Base-by-base conservation (phyloP, 108 stramenopile species). In the Cyclotella sp. region DNA sequence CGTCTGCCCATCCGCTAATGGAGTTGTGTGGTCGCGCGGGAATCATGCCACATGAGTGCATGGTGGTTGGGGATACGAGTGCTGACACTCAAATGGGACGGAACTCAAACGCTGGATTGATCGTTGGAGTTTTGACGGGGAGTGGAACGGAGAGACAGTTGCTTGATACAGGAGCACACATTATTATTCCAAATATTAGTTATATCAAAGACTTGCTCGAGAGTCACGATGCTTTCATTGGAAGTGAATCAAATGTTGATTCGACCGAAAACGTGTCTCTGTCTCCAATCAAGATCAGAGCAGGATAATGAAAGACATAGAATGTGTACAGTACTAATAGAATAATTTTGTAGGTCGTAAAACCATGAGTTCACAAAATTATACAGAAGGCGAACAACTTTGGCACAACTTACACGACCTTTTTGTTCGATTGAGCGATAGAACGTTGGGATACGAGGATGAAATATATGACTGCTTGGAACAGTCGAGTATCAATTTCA, bases 11-110 rank as follows among this genome's bases (percentile, higher is more conserved):
- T 24, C 89, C 89, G 26, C 47, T 90, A 16, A 28, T 54, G 26
- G 46, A 54, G 14, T 49, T 90, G 16, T 90, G 89, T 63, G 21
- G 61, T 9, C 59, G 58, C 40, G 81, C 71, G 13, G 66, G 68
- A 28, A 43, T 79, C 12, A 22, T 44, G 21, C 82, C 82, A 5
- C 49, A 75, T 28, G 78, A 87, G 21, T 84, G 86, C 60, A 69
- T 90, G 21, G 84, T 90, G 14, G 87, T 87, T 15, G 89, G 89
- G 26, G 89, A 90, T 63, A 90, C 89, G 15, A 68, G 46, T 30
- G 54, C 59, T 24, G 89, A 90, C 73, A 86, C 80, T 10, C 76
- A 78, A 3, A 87, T 90, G 86, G 87, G 76, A 16, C 26, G 64
- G 2, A 68, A 72, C 40, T 71, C 83, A 16, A 55, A 60, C 15